Base-by-base conservation (phyloP, 1,139 yeast species). In the Eremothecium cymbalariae region DNA sequence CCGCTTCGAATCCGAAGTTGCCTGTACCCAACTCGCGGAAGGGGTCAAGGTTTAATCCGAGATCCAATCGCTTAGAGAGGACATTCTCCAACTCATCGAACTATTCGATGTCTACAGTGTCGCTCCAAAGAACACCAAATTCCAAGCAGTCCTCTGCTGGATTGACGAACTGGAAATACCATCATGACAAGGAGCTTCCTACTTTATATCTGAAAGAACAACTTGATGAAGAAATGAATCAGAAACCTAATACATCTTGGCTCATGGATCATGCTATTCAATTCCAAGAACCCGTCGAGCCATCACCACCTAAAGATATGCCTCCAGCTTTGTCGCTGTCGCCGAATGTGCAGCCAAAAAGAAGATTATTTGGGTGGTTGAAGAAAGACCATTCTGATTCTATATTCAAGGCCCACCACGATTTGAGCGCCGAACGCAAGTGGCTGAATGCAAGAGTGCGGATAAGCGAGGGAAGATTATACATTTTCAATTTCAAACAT, bases 391-490 rank as follows among this genome's bases (percentile, higher is more conserved):
- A 32, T 9, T 20, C 18, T 15, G 40, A 27, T 26, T 30, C 40
- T 6, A 22, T 37, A 12, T 37, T 37, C 27, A 23, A 30, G 14
- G 35, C 30, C 19, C 31, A 31, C 22, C 26, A 30, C n/a, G 37
- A 37, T 19, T n/a, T 18, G 9, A n/a, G 13, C 15, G 25, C 28
- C 8, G 18, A 25, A 9, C 17, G 28, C 12, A 19, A 34, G 14
- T 49, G 56, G 55, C 24, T 32, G 5, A 44, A 37, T 11, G 45
- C 49, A 6, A 42, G 49, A 18, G 34, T 51, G 13, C 39, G 48
- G 18, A 36, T 52, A 1, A 25, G 27, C 9, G 55, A 53, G 32
- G 58, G 57, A 9, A 42, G 58, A 18, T 36, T 53, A 22, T 50
- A 41, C 34, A 40, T 53, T 4, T 50, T 46, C 36, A 41, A 37